Conservation (phyloP, 1,284 basidiomycete genomes). For the Microbotryum violaceum region DNA sequence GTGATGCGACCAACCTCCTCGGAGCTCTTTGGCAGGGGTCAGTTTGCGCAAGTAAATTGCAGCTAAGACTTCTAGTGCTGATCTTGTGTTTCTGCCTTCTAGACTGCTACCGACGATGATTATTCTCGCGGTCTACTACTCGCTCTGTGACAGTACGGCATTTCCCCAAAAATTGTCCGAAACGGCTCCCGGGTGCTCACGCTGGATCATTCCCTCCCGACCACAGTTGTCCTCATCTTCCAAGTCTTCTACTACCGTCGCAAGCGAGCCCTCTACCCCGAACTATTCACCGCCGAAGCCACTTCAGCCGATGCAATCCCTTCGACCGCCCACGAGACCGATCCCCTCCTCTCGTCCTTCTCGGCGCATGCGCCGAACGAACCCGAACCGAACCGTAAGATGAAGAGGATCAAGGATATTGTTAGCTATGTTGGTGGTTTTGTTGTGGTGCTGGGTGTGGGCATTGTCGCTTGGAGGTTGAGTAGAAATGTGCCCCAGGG, state of each 20-base stretch:
- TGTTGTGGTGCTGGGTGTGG: conserved; percentile 26
- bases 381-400: conserved; percentile 5
- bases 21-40: conserved; percentile 32
- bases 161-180: background rate
- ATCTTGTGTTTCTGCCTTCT: too few relatives aligned
- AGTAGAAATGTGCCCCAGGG: conserved; percentile 6
- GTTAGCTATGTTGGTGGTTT: conserved; percentile 26
- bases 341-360: conserved; percentile 30
- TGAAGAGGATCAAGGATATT: conserved; percentile 16
- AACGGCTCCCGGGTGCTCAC: background rate
- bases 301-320: background rate
- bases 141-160: background rate
- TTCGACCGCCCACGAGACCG: conserved; percentile 1
- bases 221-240: conserved; percentile 30
- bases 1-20: conserved; percentile 34
- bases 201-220: background rate
- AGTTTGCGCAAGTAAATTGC: too few relatives aligned
- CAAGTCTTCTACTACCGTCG: conserved; percentile 34
- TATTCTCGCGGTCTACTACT: conserved; percentile 28
- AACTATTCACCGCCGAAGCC: conserved; percentile 19
- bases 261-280: conserved; percentile 30
- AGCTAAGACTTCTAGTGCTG: too few relatives aligned
- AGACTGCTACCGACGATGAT: conserved; percentile 5
- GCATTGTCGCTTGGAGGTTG: conserved; percentile 26
- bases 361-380: conserved; percentile 19